These are phyloP conservation scores for Tillandsia leiboldiana DNA, from an alignment of 176 grass and related monocot genomes.

Conservation along the genomic window DNA sequence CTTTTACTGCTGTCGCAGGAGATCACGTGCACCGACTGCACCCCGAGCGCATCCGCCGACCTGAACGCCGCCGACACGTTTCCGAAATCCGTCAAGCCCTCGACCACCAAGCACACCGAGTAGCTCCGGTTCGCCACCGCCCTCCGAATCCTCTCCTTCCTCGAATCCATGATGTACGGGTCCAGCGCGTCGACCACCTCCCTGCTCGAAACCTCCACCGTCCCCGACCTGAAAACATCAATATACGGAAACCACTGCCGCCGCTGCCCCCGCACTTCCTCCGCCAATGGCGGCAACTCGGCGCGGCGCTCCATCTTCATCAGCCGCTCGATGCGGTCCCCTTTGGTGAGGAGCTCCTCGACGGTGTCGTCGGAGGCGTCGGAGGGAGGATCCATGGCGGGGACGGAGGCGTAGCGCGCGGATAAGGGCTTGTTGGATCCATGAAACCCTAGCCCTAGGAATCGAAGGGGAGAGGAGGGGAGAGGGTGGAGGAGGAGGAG, in stretches of 20 bases:
- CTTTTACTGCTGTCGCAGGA: constrained; percentile 75
- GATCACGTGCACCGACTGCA: constrained; percentile 98
- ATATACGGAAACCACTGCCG: constrained; percentile 81
- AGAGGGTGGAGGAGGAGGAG: background rate
- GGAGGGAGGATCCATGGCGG: too few species aligned
- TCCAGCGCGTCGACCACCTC: constrained; percentile 77
- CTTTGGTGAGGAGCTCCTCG: too few species aligned
- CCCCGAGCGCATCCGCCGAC: constrained; percentile 78
- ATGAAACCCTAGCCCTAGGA: constrained; percentile 11
- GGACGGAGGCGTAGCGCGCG: constrained; percentile 29
- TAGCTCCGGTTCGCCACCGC: constrained; percentile 72
- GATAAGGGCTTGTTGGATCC: background rate
- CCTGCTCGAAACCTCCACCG: constrained; percentile 39
- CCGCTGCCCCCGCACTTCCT: constrained; percentile 6
- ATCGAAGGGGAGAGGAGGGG: constrained; percentile 16
- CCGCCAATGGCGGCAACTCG: background rate
- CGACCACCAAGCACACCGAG: constrained; percentile 75
- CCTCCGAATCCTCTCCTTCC: constrained; percentile 56
- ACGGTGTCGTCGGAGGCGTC: too few species aligned
- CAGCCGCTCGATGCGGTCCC: too few species aligned
- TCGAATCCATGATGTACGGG: constrained; percentile 58
- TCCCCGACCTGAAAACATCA: constrained; percentile 59
- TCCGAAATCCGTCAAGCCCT: constrained; percentile 80
- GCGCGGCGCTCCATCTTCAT: too few species aligned
- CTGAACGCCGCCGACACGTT: constrained; percentile 91